phyloP scores from a whole-genome alignment of 2,329 filamentous ascomycete species.

The Pseudogymnoascus sp. region DNA sequence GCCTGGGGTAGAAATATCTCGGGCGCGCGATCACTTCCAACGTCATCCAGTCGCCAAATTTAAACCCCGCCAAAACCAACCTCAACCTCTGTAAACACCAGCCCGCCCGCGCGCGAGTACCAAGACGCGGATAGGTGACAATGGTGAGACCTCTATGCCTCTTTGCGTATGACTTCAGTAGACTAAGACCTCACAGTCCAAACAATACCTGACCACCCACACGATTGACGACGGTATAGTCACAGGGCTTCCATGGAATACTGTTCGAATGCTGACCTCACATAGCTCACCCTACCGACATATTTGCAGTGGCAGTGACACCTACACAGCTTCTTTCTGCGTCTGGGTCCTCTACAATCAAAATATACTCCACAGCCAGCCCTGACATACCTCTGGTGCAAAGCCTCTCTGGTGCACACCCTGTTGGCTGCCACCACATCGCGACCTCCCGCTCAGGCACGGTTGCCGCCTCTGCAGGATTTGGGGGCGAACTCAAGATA shows the following conservation, averaged over 20 bases:
- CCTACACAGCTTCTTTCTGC: slow-evolving; percentile 68
- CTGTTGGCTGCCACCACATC: slow-evolving; percentile 85
- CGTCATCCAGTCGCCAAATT: slow-evolving; percentile 8
- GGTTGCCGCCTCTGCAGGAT: slow-evolving; percentile 75
- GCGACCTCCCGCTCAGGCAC: slow-evolving; percentile 62
- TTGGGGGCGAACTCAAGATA: slow-evolving; percentile 79
- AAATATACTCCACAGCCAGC: slow-evolving; percentile 67
- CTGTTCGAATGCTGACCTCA: slow-evolving; percentile 21
- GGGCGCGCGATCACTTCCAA: background rate
- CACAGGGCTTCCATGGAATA: slow-evolving; percentile 17
- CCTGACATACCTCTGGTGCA: slow-evolving; percentile 71
- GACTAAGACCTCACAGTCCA: slow-evolving; percentile 58
- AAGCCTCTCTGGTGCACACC: slow-evolving; percentile 71
- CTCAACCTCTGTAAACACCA: slow-evolving; percentile 4
- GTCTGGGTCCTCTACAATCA: slow-evolving; percentile 75
- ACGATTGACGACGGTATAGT: slow-evolving; percentile 74
- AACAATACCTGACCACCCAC: slow-evolving; percentile 93
- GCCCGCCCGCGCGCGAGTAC: background rate
- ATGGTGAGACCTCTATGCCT: slow-evolving; percentile 23
- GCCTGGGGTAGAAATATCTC: background rate
- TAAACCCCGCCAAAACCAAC: slow-evolving; percentile 7
- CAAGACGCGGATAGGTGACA: slow-evolving; percentile 18
- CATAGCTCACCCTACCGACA: slow-evolving; percentile 72
- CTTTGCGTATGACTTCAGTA: background rate
- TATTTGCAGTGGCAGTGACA: slow-evolving; percentile 76